Conservation (phyloP, 768 basidiomycete genomes). For the Pholiota microspora region DNA sequence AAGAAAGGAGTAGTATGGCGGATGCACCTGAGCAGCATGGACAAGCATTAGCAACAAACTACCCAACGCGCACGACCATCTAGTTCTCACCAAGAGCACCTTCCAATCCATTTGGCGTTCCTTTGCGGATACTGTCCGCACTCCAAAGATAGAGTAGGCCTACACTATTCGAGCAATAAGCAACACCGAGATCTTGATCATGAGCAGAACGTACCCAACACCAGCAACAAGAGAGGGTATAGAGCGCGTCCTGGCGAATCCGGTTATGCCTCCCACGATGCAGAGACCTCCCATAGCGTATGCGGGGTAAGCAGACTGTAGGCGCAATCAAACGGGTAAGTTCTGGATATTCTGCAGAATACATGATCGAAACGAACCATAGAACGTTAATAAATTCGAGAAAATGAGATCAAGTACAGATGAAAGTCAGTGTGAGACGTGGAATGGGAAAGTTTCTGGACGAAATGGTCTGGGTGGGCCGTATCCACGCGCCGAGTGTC, state of each 20-base stretch:
- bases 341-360: neutral
- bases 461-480: neutral
- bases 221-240: constrained; percentile 84
- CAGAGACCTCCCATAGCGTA: constrained; percentile 76
- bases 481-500: neutral
- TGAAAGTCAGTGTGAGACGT: constrained; percentile 3
- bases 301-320: constrained; percentile 78
- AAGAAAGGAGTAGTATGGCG: constrained; percentile 70
- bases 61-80: neutral
- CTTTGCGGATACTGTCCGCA: constrained; percentile 71
- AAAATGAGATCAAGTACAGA: neutral
- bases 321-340: neutral
- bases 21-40: constrained; percentile 58
- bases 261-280: constrained; percentile 73
- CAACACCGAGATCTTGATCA: neutral
- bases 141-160: constrained; percentile 80
- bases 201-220: constrained; percentile 50
- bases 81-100: constrained; percentile 65
- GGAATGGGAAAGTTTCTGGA: constrained; percentile 6
- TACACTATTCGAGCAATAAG: constrained; percentile 38
- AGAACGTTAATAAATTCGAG: neutral
- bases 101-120: constrained; percentile 72
- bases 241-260: constrained; percentile 69
- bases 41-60: neutral
- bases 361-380: neutral